Percentiles rank a stretch among this genome's conserved stretches.
Conservation (phyloP, 202 grass and related monocot genomes). For the Eragrostis tef region DNA sequence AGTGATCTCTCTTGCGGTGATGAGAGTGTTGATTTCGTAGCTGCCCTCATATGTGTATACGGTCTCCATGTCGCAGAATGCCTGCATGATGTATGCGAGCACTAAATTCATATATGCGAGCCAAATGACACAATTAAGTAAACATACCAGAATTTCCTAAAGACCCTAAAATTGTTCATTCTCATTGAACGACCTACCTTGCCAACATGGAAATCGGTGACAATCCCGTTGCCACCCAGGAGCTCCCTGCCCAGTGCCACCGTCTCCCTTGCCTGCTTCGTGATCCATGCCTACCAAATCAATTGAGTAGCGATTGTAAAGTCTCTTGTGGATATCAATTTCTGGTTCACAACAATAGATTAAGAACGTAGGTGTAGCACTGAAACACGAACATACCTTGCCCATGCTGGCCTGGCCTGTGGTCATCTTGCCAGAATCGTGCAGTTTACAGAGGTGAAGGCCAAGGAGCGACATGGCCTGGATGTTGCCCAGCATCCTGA, state of each 20-base stretch:
- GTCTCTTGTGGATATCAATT: too few species aligned
- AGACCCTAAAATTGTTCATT: background rate
- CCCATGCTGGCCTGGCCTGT: slow-evolving; percentile 59
- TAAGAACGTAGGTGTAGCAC: background rate
- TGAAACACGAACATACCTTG: slow-evolving; percentile 42
- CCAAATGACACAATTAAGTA: too few species aligned
- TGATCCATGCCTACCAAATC: slow-evolving; percentile 57
- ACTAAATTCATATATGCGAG: background rate
- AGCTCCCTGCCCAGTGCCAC: slow-evolving; percentile 57
- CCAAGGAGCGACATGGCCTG: slow-evolving; percentile 63
- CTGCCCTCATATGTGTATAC: slow-evolving; percentile 63
- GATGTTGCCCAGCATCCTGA: slow-evolving; percentile 65
- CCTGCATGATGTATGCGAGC: slow-evolving; percentile 27
- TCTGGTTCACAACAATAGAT: too few species aligned
- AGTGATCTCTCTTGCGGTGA: slow-evolving; percentile 55
- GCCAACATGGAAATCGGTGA: slow-evolving; percentile 69
- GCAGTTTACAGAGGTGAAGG: slow-evolving; percentile 58
- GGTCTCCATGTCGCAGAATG: slow-evolving; percentile 64
- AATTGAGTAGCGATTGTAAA: background rate
- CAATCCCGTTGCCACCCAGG: slow-evolving; percentile 63
- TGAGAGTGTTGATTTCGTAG: slow-evolving; percentile 58
- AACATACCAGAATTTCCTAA: background rate
- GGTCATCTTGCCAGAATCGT: slow-evolving; percentile 54
- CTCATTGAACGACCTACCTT: slow-evolving; percentile 34
- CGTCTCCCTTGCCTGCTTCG: slow-evolving; percentile 56